phyloP scores from a whole-genome alignment of 73 alveolate genomes.

The Blepharisma stoltei region DNA sequence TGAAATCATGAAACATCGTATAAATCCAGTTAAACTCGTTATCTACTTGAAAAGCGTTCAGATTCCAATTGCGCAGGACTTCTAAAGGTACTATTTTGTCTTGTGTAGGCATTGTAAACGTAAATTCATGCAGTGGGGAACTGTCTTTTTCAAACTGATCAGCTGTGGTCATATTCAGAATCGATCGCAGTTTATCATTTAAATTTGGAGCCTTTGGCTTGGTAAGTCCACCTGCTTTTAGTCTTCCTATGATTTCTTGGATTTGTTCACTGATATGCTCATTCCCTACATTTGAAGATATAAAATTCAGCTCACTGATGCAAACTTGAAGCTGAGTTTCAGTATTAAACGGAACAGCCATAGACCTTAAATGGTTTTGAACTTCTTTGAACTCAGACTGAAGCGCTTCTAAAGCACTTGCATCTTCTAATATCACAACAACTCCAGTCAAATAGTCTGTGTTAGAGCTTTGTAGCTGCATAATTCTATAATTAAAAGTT shows the following conservation, averaged over 20 bases:
- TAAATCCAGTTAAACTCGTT: slow-evolving; percentile 1
- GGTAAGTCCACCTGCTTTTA: slow-evolving; percentile 8
- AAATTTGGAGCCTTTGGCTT: neutral
- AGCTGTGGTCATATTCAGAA: slow-evolving; percentile 5
- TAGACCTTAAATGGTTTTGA: neutral
- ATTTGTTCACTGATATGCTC: neutral
- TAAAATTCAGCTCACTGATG: neutral
- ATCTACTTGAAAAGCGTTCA: slow-evolving; percentile 21
- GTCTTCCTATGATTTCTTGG: slow-evolving; percentile 14
- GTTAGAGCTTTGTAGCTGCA: slow-evolving; percentile 8
- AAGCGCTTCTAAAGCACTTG: slow-evolving; percentile 14
- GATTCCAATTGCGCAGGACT: slow-evolving; percentile 2
- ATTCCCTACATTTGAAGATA: neutral
- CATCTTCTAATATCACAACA: slow-evolving; percentile 8
- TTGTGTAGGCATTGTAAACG: neutral
- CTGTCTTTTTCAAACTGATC: neutral
- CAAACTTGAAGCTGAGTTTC: slow-evolving; percentile 24
- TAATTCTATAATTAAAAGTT: neutral
- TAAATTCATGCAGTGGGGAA: neutral
- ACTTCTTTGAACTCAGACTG: slow-evolving; percentile 21
- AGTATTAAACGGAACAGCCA: neutral
- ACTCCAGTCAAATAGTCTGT: slow-evolving; percentile 2
- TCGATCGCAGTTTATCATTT: neutral
- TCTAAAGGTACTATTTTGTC: neutral
- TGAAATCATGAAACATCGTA: slow-evolving; percentile 1